Evolutionary conservation across 306 rosid species (phyloP), one percentile per base, ranked within the genome.

Genomic region (Pterocarpus macrocarpus): DNA sequence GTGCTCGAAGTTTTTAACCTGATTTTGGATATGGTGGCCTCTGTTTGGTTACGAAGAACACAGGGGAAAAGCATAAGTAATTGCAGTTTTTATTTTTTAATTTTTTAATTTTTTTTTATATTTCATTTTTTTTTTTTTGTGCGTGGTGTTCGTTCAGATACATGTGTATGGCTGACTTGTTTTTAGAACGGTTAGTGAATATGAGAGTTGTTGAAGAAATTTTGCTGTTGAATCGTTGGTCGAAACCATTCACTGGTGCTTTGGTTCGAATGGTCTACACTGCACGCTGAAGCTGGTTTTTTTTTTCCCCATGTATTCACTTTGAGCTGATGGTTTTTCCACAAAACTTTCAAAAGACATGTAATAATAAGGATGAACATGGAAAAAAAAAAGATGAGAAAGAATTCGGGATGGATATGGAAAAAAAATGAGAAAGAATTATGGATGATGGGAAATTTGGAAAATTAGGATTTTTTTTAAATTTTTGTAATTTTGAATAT

Each of bases 31-130:
- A 64, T 43, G 64, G 22, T 81, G 43, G 5, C 4, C 2, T 10
- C 44, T 50, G 50, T 69, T 47, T 81, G 76, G 44, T 81, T n/a
- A 30, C 15, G 32, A 5, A 13, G 82, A 49, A 64, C 57, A 78
- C 59, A 7, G 68, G 22, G 80, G 36, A 69, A 45, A 62, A 64
- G 47, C 10, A 53, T 30, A 11, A 2, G 5, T 13, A 32, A 13
- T 56, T 3, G 35, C 15, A 15, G 8, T 8, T 38, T 28, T 49
- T 6, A 7, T 4, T 14, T 6, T 28, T 43, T 30, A 22, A 22
- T 22, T 49, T 6, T 6, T 5, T n/a, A 11, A n/a, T 50, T 47
- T 58, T 8, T 8, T 75, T 6, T 22, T 1, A 22, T 22, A 58
- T 49, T 49, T 59, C 4, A 43, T 59, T 5, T 66, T 35, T 10